Evolutionary conservation across 768 basidiomycete species (phyloP).

Genomic region (Tulasnella sp.): DNA sequence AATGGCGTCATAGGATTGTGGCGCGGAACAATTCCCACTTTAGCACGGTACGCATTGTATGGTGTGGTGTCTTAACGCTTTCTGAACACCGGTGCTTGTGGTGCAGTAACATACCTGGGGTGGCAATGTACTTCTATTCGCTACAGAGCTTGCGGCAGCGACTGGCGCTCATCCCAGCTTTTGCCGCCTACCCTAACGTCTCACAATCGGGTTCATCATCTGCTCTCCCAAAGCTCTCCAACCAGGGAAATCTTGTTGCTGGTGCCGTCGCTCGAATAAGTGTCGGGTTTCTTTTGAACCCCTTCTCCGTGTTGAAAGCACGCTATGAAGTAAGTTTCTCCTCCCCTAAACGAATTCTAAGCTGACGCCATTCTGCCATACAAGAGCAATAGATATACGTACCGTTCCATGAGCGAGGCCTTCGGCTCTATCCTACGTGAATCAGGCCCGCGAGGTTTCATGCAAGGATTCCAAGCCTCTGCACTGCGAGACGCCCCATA

Average conservation of each 20-base stretch:
- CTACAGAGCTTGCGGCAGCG: slow-evolving; percentile 68
- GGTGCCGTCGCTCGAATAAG: slow-evolving; percentile 70
- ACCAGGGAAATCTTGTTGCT: slow-evolving; percentile 70
- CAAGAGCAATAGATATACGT: slow-evolving; percentile 64
- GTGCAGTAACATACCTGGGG: slow-evolving; percentile 78
- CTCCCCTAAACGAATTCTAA: background rate
- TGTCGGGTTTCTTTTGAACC: slow-evolving; percentile 78
- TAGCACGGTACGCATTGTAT: slow-evolving; percentile 40
- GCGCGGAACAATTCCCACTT: slow-evolving; percentile 75
- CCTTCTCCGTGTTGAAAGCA: slow-evolving; percentile 83
- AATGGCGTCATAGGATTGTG: slow-evolving; percentile 61
- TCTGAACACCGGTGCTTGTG: background rate
- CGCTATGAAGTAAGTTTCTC: slow-evolving; percentile 59
- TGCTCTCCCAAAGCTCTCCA: slow-evolving; percentile 36
- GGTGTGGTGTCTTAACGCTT: slow-evolving; percentile 22
- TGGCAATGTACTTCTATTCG: slow-evolving; percentile 82
- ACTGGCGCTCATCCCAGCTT: slow-evolving; percentile 63
- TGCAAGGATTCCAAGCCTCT: slow-evolving; percentile 77
- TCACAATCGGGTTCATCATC: slow-evolving; percentile 48
- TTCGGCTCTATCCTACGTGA: slow-evolving; percentile 45
- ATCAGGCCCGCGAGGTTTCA: slow-evolving; percentile 61
- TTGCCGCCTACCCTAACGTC: slow-evolving; percentile 31
- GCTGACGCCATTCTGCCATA: background rate
- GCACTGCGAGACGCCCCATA: slow-evolving; percentile 91
- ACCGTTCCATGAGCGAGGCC: slow-evolving; percentile 48